Evolutionary conservation across 108 stramenopile species (phyloP), one percentile per base, ranked within the genome.

Genomic region (Craspedostauros australis): DNA sequence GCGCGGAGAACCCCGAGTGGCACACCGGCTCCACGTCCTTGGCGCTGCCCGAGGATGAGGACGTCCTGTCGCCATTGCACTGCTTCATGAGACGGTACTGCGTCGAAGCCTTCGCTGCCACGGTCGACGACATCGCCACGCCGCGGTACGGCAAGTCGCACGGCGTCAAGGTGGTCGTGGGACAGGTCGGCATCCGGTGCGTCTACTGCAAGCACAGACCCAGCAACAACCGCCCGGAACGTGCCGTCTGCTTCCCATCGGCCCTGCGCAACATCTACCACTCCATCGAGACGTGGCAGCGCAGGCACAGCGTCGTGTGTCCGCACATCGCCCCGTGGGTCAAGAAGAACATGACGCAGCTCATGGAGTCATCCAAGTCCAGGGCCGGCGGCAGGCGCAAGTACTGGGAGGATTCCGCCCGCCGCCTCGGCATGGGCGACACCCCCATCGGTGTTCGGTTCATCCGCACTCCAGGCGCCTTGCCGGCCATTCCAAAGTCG

Each of bases 331-430:
- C 77, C 3, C 26, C 22, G 8, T 72, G 69, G 69, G 62, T 79
- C 18, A 45, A 56, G 23, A 45, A 54, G 29, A 66, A 45, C 44
- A 56, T 74, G 36, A 40, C 44, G 19, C 64, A 66, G 15, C 52
- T 74, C 61, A 82, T 65, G 59, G 60, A 60, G 45, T 50, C 53
- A 28, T 64, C 51, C 27, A 68, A 58, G 42, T 54, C 70, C 7
- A 65, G 79, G 7, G 81, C 88, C 22, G 84, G 79, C 34, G 79
- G 79, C 23, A 39, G 79, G 36, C 79, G 81, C 21, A 66, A 80
- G 45, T 91, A 86, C 59, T 91, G 89, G 89, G 80, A 67, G 46
- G 80, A 84, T 20, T 68, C 74, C 2, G 84, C 89, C 15, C 38
- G 50, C 7, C 62, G 62, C 7, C 55, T 91, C 23, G 89, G 89